Percentiles rank a stretch among this genome's conserved stretches.
These are phyloP conservation scores for Hortiboletus rubellus DNA, from an alignment of 1,284 basidiomycete genomes.

Conservation along the genomic window DNA sequence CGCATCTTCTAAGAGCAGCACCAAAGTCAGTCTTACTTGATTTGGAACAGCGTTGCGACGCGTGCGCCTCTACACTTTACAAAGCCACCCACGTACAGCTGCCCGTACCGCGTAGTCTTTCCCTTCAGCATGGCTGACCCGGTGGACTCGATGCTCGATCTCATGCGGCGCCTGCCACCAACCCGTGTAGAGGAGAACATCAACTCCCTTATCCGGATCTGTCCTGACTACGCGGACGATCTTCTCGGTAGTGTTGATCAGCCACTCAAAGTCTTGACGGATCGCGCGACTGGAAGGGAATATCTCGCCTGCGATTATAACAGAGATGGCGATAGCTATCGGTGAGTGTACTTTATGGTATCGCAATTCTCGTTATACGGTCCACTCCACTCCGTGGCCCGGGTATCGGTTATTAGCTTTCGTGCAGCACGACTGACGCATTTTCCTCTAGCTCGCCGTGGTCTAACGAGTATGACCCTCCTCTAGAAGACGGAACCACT, in stretches of 20 bases:
- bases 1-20: too few species aligned
- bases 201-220: slow-evolving; percentile 76
- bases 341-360: slow-evolving; percentile 49
- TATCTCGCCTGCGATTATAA: slow-evolving; percentile 99
- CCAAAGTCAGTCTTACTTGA: slow-evolving; percentile 9
- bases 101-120: slow-evolving; percentile 3
- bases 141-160: slow-evolving; percentile 90
- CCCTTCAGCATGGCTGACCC: slow-evolving; percentile 61
- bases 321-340: slow-evolving; percentile 92
- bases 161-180: slow-evolving; percentile 94
- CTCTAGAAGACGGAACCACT: slow-evolving; percentile 82
- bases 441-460: slow-evolving; percentile 78
- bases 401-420: not conserved
- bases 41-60: not conserved
- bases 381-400: not conserved
- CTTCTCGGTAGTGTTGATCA: slow-evolving; percentile 94
- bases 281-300: slow-evolving; percentile 79
- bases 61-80: not conserved
- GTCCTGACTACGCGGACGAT: slow-evolving; percentile 96
- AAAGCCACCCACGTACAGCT: not conserved
- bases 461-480: slow-evolving; percentile 94
- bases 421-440: slow-evolving; percentile 1
- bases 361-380: not conserved
- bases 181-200: slow-evolving; percentile 91
- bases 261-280: slow-evolving; percentile 82